Conservation (phyloP, 805 yeast genomes). For the Cyberlindnera veronae region DNA sequence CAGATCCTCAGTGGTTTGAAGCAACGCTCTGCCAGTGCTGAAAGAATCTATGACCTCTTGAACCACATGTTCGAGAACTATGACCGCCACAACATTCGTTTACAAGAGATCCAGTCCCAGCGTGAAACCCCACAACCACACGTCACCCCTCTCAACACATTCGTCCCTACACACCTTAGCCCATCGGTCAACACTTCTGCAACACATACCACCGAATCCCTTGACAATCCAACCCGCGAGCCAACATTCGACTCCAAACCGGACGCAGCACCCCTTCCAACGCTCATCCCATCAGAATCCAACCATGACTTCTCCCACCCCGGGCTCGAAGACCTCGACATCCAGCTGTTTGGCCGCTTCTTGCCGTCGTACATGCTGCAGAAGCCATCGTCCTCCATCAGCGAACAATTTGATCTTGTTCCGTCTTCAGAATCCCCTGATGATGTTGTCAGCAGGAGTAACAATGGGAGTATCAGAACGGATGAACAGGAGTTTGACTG, state of each 20-base stretch:
- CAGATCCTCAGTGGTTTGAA: slow-evolving; percentile 65
- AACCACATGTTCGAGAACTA: slow-evolving; percentile 76
- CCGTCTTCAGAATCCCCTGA: slow-evolving; percentile 9
- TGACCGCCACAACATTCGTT: slow-evolving; percentile 62
- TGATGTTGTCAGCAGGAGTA: background rate
- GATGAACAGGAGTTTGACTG: slow-evolving; percentile 25
- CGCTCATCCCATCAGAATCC: background rate
- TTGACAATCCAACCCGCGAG: slow-evolving; percentile 11
- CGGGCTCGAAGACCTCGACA: slow-evolving; percentile 50
- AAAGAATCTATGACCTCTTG: slow-evolving; percentile 72
- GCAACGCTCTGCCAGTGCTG: slow-evolving; percentile 72
- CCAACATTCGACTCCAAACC: slow-evolving; percentile 1
- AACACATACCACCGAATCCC: slow-evolving; percentile 11
- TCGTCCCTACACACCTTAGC: slow-evolving; percentile 16
- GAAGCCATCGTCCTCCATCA: background rate
- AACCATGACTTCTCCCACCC: background rate
- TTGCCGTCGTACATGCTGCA: slow-evolving; percentile 75
- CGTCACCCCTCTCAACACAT: slow-evolving; percentile 12
- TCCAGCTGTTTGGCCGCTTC: slow-evolving; percentile 76
- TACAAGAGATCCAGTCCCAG: slow-evolving; percentile 20
- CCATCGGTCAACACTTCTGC: slow-evolving; percentile 15
- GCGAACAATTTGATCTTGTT: background rate
- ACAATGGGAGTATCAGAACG: slow-evolving; percentile 1
- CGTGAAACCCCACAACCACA: slow-evolving; percentile 3
- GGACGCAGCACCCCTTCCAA: background rate